Conservation (phyloP, 768 basidiomycete genomes). For the Clavaria fumosa region DNA sequence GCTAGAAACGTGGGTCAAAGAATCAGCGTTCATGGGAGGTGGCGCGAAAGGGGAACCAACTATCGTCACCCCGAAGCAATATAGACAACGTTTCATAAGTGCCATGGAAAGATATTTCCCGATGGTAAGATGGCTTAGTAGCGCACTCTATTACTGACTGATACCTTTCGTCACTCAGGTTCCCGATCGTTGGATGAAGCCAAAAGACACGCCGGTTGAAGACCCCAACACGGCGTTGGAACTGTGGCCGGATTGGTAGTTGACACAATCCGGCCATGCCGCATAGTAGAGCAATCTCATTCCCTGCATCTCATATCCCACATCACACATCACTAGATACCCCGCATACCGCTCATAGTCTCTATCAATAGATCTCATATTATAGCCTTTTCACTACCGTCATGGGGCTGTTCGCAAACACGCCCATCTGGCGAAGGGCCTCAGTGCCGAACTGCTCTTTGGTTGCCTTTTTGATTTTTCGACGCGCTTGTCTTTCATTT, state of each 20-base stretch:
- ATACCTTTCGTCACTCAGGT: slow-evolving; percentile 29
- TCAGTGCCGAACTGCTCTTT: slow-evolving; percentile 52
- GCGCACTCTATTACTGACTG: not conserved
- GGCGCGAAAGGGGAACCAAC: slow-evolving; percentile 83
- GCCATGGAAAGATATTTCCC: slow-evolving; percentile 89
- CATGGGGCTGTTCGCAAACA: slow-evolving; percentile 29
- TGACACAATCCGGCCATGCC: no score
- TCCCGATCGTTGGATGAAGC: slow-evolving; percentile 88
- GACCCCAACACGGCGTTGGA: slow-evolving; percentile 42
- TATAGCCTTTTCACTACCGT: slow-evolving; percentile 30
- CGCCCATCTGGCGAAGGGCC: slow-evolving; percentile 42
- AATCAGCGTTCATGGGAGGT: slow-evolving; percentile 77
- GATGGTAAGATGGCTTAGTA: slow-evolving; percentile 32
- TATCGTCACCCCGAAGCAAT: slow-evolving; percentile 91
- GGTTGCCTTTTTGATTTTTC: slow-evolving; percentile 49
- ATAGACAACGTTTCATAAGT: slow-evolving; percentile 71
- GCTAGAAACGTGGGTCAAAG: slow-evolving; percentile 96
- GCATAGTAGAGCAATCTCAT: not conserved
- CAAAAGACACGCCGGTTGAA: slow-evolving; percentile 63
- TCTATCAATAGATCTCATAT: slow-evolving; percentile 3
- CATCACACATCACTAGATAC: not conserved
- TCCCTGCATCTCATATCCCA: not conserved
- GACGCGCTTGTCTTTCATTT: slow-evolving; percentile 43
- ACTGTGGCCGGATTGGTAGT: slow-evolving; percentile 51
- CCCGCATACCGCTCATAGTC: not conserved